Evolutionary conservation across 2,329 filamentous ascomycete species (phyloP).

Genomic region (Didymella exigua): DNA sequence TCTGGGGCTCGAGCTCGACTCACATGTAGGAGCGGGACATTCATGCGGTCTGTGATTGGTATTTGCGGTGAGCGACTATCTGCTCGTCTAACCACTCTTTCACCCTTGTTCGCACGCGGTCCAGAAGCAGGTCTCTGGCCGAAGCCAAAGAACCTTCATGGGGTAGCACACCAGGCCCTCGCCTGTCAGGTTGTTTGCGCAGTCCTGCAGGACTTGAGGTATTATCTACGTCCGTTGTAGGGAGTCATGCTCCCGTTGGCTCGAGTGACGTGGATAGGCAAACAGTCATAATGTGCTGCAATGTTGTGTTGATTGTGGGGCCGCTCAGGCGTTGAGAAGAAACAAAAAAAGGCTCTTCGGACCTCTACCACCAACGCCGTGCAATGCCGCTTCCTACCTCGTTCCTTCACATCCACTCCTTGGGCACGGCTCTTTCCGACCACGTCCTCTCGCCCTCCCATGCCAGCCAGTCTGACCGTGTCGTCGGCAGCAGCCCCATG

Average conservation of each 20-base stretch:
- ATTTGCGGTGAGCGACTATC: background rate
- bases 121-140: background rate
- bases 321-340: background rate
- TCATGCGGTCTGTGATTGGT: background rate
- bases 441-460: conserved; percentile 77
- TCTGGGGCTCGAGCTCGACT: background rate
- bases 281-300: background rate
- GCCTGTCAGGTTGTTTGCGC: no score
- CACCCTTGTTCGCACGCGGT: no score
- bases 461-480: conserved; percentile 94
- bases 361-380: conserved; percentile 7
- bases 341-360: background rate
- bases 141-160: no score
- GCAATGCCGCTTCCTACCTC: conserved; percentile 1
- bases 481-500: conserved; percentile 96
- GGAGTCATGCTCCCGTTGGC: no score
- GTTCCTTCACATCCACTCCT: conserved; percentile 39
- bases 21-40: background rate
- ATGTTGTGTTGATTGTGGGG: background rate
- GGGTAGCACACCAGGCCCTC: no score
- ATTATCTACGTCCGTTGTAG: no score
- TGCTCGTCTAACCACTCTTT: background rate
- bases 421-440: conserved; percentile 45
- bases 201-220: no score
- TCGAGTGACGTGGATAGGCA: no score